phyloP scores from a whole-genome alignment of 106 monocot genomes.

The Agapanthus africanus region DNA sequence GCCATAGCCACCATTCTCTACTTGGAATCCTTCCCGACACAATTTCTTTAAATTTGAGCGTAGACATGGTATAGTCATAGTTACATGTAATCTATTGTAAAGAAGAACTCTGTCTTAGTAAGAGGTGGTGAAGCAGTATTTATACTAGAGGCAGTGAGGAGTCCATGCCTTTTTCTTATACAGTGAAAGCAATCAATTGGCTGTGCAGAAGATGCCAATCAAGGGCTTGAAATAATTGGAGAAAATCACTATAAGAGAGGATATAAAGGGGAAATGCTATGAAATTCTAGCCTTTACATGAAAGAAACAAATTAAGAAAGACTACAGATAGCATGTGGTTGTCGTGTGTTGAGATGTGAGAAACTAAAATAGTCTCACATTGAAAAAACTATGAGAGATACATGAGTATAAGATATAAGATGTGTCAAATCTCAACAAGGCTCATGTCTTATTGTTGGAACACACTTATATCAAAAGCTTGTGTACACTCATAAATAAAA shows the following conservation, averaged over 20 bases:
- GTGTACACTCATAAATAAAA: no score
- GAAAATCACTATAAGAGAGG: not conserved
- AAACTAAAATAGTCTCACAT: not conserved
- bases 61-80: constrained; percentile 19
- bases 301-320: not conserved
- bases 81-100: not conserved
- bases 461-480: no score
- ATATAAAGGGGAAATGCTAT: not conserved
- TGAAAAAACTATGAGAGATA: no score
- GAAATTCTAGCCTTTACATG: not conserved
- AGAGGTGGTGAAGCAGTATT: not conserved
- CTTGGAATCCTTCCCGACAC: constrained; percentile 12
- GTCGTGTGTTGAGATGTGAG: not conserved
- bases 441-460: no score
- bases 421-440: no score
- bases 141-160: not conserved
- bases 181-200: not conserved
- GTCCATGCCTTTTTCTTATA: not conserved
- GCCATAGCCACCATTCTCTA: constrained; percentile 5
- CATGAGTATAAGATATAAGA: no score
- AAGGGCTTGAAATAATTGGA: not conserved
- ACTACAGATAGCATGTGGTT: not conserved
- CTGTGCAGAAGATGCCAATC: not conserved
- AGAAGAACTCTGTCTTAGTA: not conserved
- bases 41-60: constrained; percentile 19